Base-by-base conservation (phyloP, 1,139 yeast species). In the Torulaspora pretoriensis region DNA sequence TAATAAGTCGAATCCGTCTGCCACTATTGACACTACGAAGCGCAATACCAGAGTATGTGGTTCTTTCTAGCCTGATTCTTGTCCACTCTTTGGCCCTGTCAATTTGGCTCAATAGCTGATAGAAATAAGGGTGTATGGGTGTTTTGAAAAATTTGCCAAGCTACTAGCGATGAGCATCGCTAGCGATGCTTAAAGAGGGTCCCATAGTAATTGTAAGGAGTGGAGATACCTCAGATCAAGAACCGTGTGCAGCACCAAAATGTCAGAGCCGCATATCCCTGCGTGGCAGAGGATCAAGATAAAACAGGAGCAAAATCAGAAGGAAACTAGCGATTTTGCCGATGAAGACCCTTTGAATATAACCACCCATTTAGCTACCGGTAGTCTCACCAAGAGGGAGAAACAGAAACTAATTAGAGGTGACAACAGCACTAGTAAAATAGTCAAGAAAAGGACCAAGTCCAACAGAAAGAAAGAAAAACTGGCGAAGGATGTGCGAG, bases 211-310 rank as follows among this genome's bases (percentile, higher is more conserved):
- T 6, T 19, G 22, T 19, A 19, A 4, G 5, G 22, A 19, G 22
- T 17, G 19, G 19, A 17, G 19, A 4, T 3, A 17, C 4, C 19
- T 7, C 22, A 3, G 22, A 19, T 19, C 22, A 19, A 19, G 7
- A 5, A 8, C 34, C 24, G 14, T 19, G n/a, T 19, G 16, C 13
- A 14, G 17, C 19, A 29, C 2, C 12, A 28, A 17, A 14, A 46
- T 46, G 49, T 36, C 49, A 3, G 19, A 29, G 9, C 42, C 43
- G 31, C 46, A 67, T 50, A 48, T 84, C 30, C 97, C 97, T 34
- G 97, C 97, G 1, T 89, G 97, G 97, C 88, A 89, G 64, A 75
- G 81, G 59, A 75, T 86, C 24, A 96, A 95, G 30, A 75, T 88
- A 31, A 76, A 78, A 56, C 44, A 45, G 26, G 43, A 43, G 30